phyloP scores from a whole-genome alignment of 108 stramenopile genomes.

The Licmophora abbreviata region DNA sequence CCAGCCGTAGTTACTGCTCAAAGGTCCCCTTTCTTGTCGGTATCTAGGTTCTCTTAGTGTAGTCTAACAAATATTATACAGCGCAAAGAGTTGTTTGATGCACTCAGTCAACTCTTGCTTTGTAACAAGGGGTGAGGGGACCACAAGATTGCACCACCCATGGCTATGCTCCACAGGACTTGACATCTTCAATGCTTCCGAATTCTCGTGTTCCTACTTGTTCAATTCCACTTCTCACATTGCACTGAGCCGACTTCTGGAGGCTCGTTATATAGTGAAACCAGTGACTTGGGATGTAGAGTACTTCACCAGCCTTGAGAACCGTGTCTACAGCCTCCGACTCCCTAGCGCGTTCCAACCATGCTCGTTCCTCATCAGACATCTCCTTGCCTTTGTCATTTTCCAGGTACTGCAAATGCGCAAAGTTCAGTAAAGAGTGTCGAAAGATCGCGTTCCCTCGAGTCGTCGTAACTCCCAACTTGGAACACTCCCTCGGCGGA shows the following conservation, averaged over 20 bases:
- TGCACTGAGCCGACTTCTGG: conserved; percentile 90
- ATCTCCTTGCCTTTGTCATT: conserved; percentile 26
- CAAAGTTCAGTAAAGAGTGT: conserved; percentile 83
- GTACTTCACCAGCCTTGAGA: conserved; percentile 82
- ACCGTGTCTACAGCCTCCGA: conserved; percentile 76
- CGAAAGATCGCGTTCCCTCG: conserved; percentile 62
- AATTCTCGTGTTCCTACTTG: conserved; percentile 43
- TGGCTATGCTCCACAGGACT: too few species aligned
- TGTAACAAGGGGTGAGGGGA: too few species aligned
- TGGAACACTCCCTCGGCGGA: conserved; percentile 73
- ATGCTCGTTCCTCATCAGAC: conserved; percentile 50
- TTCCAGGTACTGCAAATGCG: conserved; percentile 44
- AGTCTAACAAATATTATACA: too few species aligned
- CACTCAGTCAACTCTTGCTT: too few species aligned
- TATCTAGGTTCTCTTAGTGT: too few species aligned
- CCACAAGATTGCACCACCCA: too few species aligned
- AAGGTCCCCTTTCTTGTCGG: too few species aligned
- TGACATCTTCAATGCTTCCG: conserved; percentile 48
- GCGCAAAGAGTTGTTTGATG: too few species aligned
- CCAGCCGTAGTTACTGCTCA: too few species aligned
- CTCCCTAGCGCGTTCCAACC: conserved; percentile 40
- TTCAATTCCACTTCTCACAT: conserved; percentile 71
- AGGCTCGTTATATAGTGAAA: conserved; percentile 87
- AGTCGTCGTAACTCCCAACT: conserved; percentile 66
- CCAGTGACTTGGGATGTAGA: conserved; percentile 91